Conservation (phyloP, 2,329 filamentous ascomycete species). For the Talaromyces amestolkiae region DNA sequence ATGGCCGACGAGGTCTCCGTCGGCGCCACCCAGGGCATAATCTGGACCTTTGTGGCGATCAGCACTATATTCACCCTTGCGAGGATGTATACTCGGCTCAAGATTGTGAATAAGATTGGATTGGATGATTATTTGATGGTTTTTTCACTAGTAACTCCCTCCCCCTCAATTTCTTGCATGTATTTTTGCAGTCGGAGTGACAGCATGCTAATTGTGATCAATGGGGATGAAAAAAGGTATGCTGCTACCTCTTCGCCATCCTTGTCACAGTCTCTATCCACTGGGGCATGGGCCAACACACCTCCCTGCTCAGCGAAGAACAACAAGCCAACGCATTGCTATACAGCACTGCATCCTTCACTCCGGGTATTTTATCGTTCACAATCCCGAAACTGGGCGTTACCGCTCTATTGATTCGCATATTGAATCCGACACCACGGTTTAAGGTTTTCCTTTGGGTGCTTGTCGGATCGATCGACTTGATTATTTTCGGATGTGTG, state of each 20-base stretch:
- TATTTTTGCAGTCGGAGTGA: too few species aligned
- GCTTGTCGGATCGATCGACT: conserved; percentile 31
- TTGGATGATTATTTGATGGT: conserved; percentile 20
- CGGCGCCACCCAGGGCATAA: conserved; percentile 14
- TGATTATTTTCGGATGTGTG: conserved; percentile 37
- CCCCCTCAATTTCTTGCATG: too few species aligned
- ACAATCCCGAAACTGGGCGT: conserved; percentile 32
- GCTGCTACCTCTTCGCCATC: conserved; percentile 13
- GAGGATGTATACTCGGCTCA: conserved; percentile 17
- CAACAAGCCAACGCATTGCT: conserved; percentile 23
- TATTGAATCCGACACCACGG: conserved; percentile 27
- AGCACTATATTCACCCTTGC: conserved; percentile 15
- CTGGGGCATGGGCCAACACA: conserved; percentile 17
- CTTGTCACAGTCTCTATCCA: conserved; percentile 13
- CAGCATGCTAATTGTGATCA: too few species aligned
- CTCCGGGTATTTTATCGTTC: conserved; percentile 32
- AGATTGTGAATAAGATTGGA: conserved; percentile 16
- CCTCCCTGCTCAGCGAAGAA: conserved; percentile 22
- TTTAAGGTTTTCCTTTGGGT: conserved; percentile 26
- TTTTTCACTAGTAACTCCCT: conserved; percentile 8
- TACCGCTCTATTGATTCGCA: conserved; percentile 27
- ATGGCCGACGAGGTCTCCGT: conserved; percentile 9
- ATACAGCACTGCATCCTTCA: conserved; percentile 29
- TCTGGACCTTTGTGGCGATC: conserved; percentile 17
- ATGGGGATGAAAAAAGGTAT: neutral